phyloP scores from a whole-genome alignment of 108 stramenopile species.

The Fragilaria crotonensis region DNA sequence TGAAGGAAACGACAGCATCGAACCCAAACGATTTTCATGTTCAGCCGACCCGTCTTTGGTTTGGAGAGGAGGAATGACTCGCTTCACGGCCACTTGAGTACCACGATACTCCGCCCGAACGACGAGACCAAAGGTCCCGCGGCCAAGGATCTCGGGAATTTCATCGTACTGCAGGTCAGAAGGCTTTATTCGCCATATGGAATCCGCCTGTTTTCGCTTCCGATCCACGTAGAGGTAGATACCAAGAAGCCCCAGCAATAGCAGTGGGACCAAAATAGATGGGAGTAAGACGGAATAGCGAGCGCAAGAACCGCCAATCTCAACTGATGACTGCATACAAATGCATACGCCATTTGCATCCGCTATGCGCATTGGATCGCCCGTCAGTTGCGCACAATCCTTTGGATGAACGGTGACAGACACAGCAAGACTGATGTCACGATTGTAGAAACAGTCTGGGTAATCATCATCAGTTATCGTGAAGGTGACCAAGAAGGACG shows the following conservation, averaged over 20 bases:
- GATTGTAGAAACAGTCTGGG: constrained; percentile 23
- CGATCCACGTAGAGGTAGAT: constrained; percentile 11
- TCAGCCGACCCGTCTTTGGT: neutral
- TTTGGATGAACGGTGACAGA: constrained; percentile 1
- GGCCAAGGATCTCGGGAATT: constrained; percentile 21
- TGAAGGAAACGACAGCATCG: neutral
- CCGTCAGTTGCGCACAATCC: constrained; percentile 3
- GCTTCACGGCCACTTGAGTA: constrained; percentile 31
- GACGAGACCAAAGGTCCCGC: constrained; percentile 28
- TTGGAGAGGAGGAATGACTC: constrained; percentile 17
- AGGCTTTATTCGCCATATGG: constrained; percentile 34
- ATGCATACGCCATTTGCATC: constrained; percentile 7
- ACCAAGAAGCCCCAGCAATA: neutral
- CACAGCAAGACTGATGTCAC: constrained; percentile 3
- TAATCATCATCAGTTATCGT: constrained; percentile 10
- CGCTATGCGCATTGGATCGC: constrained; percentile 9
- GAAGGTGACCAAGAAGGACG: constrained; percentile 6
- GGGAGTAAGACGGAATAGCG: neutral
- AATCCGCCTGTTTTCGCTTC: constrained; percentile 22
- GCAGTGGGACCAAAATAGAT: neutral
- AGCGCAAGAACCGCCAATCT: constrained; percentile 4
- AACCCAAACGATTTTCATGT: neutral
- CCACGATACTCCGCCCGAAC: constrained; percentile 36
- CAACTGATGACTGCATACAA: constrained; percentile 2
- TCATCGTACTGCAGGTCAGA: constrained; percentile 37